These are phyloP conservation scores for Trichosporon inkin DNA, from an alignment of 1,284 basidiomycete species.

Conservation along the genomic window DNA sequence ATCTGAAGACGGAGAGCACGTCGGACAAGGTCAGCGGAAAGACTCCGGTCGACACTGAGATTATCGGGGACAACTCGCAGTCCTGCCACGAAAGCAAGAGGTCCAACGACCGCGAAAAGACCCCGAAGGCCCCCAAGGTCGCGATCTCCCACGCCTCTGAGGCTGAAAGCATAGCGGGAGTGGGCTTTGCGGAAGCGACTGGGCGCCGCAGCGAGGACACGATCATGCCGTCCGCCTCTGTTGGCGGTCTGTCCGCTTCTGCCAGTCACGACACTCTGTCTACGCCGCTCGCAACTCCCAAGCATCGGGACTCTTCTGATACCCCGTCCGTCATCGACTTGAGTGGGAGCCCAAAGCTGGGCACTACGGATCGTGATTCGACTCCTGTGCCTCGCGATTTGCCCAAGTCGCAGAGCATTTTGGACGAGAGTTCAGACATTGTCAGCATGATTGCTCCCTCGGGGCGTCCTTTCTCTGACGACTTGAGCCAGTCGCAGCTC, in stretches of 20 bases:
- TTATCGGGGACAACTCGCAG: neutral
- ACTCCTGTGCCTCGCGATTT: neutral
- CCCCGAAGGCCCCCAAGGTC: constrained; percentile 9
- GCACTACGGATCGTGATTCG: neutral
- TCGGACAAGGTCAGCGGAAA: neutral
- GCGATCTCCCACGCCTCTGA: constrained; percentile 7
- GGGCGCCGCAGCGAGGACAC: constrained; percentile 5
- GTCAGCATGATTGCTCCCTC: constrained; percentile 15
- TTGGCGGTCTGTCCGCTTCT: neutral
- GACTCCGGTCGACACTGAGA: neutral
- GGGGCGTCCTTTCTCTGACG: constrained; percentile 1
- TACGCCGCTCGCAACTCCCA: neutral
- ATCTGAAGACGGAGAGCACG: neutral
- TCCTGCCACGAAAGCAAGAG: neutral
- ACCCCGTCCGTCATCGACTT: neutral
- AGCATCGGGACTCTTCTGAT: neutral
- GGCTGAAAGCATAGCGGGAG: neutral
- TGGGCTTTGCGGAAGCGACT: neutral
- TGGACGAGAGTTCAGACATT: constrained; percentile 22
- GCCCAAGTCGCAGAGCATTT: neutral
- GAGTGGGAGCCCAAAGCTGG: neutral
- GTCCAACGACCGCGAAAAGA: neutral
- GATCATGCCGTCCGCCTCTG: neutral
- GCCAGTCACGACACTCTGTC: constrained; percentile 4
- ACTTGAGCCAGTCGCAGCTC: neutral